Evolutionary conservation across 306 rosid species (phyloP).

Genomic region (Neltuma alba): DNA sequence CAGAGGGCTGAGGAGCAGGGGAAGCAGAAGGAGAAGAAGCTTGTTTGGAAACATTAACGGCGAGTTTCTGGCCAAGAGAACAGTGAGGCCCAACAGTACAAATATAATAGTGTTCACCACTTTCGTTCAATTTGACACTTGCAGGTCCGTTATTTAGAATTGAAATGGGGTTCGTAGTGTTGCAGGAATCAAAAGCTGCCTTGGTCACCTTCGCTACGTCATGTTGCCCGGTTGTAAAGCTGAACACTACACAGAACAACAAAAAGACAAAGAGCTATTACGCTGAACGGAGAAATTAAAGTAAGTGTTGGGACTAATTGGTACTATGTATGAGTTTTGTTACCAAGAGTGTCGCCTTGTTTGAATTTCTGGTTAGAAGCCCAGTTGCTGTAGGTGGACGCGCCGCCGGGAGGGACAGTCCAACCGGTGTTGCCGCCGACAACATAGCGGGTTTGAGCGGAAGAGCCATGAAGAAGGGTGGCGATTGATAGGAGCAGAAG

Average conservation of each 20-base stretch:
- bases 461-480: conserved; percentile 47
- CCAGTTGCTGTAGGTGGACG: conserved; percentile 52
- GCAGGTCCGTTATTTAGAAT: conserved; percentile 36
- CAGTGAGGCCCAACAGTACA: conserved; percentile 57
- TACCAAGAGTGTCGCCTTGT: conserved; percentile 64
- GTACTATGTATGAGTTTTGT: not conserved
- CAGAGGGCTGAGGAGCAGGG: conserved; percentile 44
- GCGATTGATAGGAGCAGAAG: conserved; percentile 44
- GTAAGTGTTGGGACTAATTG: too few species aligned
- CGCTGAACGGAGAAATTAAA: too few species aligned
- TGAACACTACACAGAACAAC: conserved; percentile 48
- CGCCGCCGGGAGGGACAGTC: conserved; percentile 48
- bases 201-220: conserved; percentile 60
- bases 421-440: conserved; percentile 72
- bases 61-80: conserved; percentile 51
- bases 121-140: conserved; percentile 33
- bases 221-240: conserved; percentile 42
- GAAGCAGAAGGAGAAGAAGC: conserved; percentile 33
- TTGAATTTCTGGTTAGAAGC: conserved; percentile 56
- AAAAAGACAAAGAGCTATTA: not conserved
- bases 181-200: conserved; percentile 53
- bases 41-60: conserved; percentile 49
- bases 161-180: conserved; percentile 18
- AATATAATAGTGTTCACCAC: conserved; percentile 59
- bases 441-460: conserved; percentile 45